Evolutionary conservation across 139 green algal genomes (phyloP).

Genomic region (Marvania coccoides): DNA sequence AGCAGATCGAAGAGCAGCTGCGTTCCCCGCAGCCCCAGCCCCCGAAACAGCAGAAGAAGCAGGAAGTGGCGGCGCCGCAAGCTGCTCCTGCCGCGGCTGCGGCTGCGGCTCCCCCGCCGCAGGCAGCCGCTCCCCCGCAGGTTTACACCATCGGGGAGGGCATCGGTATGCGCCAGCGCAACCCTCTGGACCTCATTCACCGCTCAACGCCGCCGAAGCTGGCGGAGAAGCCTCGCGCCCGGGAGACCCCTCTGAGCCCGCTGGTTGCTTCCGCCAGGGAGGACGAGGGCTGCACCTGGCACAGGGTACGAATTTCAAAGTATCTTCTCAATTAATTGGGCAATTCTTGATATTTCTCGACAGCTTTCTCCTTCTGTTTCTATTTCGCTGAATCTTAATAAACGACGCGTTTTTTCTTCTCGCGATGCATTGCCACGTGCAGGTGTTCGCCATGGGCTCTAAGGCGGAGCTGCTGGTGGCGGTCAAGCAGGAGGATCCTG

Average conservation of each 20-base stretch:
- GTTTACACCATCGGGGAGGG: constrained; percentile 39
- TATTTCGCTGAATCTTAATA: too few relatives aligned
- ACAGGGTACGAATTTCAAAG: constrained; percentile 37
- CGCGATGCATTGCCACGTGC: too few relatives aligned
- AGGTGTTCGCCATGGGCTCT: constrained; percentile 48
- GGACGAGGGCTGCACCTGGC: constrained; percentile 35
- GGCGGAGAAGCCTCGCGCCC: constrained; percentile 19
- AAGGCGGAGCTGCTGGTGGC: constrained; percentile 69
- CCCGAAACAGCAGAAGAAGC: background rate
- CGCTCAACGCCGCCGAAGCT: constrained; percentile 12
- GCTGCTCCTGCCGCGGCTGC: background rate
- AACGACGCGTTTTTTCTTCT: too few relatives aligned
- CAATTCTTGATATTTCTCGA: too few relatives aligned
- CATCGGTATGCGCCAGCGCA: constrained; percentile 34
- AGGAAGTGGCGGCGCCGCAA: background rate
- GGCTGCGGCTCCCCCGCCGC: background rate
- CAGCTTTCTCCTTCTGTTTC: too few relatives aligned
- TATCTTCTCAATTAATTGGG: too few relatives aligned
- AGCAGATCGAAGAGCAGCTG: constrained; percentile 21
- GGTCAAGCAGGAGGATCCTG: constrained; percentile 40
- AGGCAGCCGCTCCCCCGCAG: background rate
- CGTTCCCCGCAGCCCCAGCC: background rate
- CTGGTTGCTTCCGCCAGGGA: constrained; percentile 22
- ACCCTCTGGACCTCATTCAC: constrained; percentile 73
- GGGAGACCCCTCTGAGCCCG: constrained; percentile 20